Evolutionary conservation across 305 asterid species (phyloP).

Genomic region (Fraxinus ornus): DNA sequence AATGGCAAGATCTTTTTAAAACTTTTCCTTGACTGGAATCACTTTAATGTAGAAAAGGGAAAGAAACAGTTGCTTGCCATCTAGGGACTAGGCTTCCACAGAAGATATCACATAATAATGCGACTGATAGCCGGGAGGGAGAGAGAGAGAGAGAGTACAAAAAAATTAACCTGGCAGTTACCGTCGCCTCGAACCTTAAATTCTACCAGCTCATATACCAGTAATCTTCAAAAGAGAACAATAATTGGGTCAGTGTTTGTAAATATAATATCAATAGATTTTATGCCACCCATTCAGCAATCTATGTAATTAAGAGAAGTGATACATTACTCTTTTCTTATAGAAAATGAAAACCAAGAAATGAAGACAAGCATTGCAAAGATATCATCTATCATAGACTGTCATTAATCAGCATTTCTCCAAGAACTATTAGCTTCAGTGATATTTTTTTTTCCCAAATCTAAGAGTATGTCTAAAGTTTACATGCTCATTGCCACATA

Average conservation of each 20-base stretch:
- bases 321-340: background rate
- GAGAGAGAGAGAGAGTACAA: background rate
- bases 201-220: constrained; percentile 76
- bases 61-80: background rate
- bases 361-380: background rate
- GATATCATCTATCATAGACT: background rate
- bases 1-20: background rate
- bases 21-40: background rate
- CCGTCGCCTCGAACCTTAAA: constrained; percentile 92
- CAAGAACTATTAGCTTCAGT: background rate
- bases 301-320: constrained; percentile 1
- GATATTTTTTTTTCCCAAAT: constrained; percentile 11
- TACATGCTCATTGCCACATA: background rate
- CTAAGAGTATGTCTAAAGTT: background rate
- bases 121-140: background rate
- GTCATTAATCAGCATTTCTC: background rate
- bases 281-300: background rate
- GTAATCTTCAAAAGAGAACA: constrained; percentile 58
- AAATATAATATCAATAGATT: background rate
- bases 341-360: background rate
- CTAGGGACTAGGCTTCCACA: background rate
- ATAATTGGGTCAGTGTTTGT: constrained; percentile 24
- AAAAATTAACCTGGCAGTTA: constrained; percentile 78
- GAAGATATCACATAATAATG: background rate
- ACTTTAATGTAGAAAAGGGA: background rate